Conservation (phyloP, 768 basidiomycete genomes). For the Phaeolepiota aurea region DNA sequence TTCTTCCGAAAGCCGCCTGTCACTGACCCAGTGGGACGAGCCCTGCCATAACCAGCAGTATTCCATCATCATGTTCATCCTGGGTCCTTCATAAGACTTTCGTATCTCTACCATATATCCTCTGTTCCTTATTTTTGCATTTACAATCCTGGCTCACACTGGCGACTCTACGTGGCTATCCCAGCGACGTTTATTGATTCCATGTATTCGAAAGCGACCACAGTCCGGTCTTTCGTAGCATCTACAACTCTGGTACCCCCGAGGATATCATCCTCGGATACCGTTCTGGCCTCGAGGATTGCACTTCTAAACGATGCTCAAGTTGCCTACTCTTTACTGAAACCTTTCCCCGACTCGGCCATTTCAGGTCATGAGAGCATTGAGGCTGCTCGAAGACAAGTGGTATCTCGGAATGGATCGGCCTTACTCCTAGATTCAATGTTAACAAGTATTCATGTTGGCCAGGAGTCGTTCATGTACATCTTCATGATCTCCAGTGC, state of each 20-base stretch:
- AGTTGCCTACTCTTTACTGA: slow-evolving; percentile 39
- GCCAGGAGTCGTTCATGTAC: slow-evolving; percentile 38
- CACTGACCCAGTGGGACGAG: too few relatives aligned
- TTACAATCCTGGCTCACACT: not conserved
- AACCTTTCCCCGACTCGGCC: slow-evolving; percentile 11
- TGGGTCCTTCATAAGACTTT: not conserved
- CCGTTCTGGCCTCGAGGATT: slow-evolving; percentile 38
- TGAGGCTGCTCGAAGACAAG: slow-evolving; percentile 45
- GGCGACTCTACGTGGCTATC: not conserved
- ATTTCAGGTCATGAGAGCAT: slow-evolving; percentile 27
- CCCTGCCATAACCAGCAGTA: not conserved
- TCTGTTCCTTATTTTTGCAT: not conserved
- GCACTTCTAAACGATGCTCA: slow-evolving; percentile 31
- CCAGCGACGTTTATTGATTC: too few relatives aligned
- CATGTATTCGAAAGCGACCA: slow-evolving; percentile 6
- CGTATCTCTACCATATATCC: not conserved
- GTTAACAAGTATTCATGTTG: slow-evolving; percentile 41
- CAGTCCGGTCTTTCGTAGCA: slow-evolving; percentile 6
- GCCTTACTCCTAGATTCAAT: slow-evolving; percentile 38
- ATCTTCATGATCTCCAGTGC: slow-evolving; percentile 44
- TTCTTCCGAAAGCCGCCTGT: not conserved
- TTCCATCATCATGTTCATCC: not conserved
- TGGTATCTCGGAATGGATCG: slow-evolving; percentile 30
- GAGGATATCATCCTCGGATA: slow-evolving; percentile 21
- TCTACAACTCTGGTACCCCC: slow-evolving; percentile 7